Conservation (phyloP, 2,329 filamentous ascomycete species). For the Curvularia sp. region DNA sequence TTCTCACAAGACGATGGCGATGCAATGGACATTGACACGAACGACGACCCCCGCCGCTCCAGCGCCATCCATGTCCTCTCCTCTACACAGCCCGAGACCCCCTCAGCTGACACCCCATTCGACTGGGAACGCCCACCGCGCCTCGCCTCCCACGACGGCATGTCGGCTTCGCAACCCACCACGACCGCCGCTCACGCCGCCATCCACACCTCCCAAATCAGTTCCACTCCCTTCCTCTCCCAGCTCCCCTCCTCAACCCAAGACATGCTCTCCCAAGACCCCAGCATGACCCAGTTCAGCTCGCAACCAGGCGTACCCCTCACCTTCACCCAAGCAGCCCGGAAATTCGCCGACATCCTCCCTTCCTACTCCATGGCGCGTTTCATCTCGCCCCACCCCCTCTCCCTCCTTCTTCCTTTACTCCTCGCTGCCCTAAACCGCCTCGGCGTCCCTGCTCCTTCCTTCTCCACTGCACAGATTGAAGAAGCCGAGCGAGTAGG, state of each 20-base stretch:
- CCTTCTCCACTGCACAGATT: conserved; percentile 41
- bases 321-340: conserved; percentile 86
- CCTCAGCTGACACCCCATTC: conserved; percentile 75
- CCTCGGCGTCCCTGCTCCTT: conserved; percentile 77
- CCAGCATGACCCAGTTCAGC: conserved; percentile 83
- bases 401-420: conserved; percentile 77
- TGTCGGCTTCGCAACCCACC: conserved; percentile 49
- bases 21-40: conserved; percentile 69
- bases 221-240: conserved; percentile 32
- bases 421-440: conserved; percentile 82
- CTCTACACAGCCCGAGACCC: conserved; percentile 85
- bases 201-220: conserved; percentile 16
- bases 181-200: conserved; percentile 33
- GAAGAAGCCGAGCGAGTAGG: conserved; percentile 52
- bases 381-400: conserved; percentile 85
- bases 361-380: conserved; percentile 86
- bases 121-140: conserved; percentile 83
- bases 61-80: conserved; percentile 62
- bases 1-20: conserved; percentile 54
- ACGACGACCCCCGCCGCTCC: conserved; percentile 53
- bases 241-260: conserved; percentile 48
- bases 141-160: conserved; percentile 45
- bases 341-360: conserved; percentile 87
- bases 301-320: conserved; percentile 78
- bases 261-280: conserved; percentile 80